Evolutionary conservation across 2,329 filamentous ascomycete genomes (phyloP), one percentile per base, ranked within the genome.

Genomic region (Eutypa lata): DNA sequence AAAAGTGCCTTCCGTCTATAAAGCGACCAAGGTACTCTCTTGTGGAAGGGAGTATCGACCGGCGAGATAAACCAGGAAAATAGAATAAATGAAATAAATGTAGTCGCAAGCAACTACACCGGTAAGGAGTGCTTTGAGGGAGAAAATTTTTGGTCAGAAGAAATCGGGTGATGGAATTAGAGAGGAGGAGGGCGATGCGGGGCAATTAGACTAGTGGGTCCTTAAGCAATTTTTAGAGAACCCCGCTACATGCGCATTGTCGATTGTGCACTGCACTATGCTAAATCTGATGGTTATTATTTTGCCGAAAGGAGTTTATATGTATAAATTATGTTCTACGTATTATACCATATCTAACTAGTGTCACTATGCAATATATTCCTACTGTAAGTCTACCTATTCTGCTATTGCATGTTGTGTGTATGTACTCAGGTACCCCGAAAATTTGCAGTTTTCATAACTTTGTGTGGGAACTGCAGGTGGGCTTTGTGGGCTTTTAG

Each of bases 71-170:
- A 28, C 21, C 33, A 19, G 40, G n/a, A 44, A 38, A 33, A 49
- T 18, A 26, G 46, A 37, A 48, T 24, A 37, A 35, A 21, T 13
- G 47, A 37, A 49, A 22, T 51, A 45, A 37, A 24, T 21, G 44
- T 43, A 53, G 52, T 48, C 48, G 52, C 49, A 51, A 48, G 48
- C 49, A 51, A 46, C 53, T 47, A 51, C 50, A 46, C 45, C 28
- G 35, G 43, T 24, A 47, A 18, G 37, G 31, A 28, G 35, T 37
- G 21, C 33, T 51, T 45, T 51, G 42, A 22, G 43, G 26, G 42
- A 45, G 22, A 45, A 45, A 44, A 45, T 24, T 16, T 45, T 45
- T 45, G 42, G 42, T 24, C 21, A 45, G 22, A n/a, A 45, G 42
- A 45, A 16, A 45, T 24, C 22, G 3, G 8, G 16, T 26, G 22